These are phyloP conservation scores for Opeltia flavorubescens DNA, from an alignment of 495 filamentous ascomycete genomes.

Conservation along the genomic window DNA sequence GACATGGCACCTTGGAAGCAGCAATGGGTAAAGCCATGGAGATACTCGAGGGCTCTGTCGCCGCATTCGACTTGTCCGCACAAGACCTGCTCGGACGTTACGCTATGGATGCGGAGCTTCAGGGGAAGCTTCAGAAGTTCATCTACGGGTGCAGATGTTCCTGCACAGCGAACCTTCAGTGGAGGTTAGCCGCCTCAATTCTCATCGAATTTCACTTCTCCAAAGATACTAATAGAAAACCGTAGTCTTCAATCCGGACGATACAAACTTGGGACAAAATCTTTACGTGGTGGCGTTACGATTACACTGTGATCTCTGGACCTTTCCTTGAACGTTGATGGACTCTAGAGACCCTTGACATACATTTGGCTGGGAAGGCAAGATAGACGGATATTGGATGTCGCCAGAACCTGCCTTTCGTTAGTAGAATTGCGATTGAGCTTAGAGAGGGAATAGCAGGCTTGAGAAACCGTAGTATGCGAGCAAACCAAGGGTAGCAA, in stretches of 20 bases:
- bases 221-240: not conserved
- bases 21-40: slow-evolving; percentile 9
- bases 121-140: slow-evolving; percentile 7
- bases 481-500: no score
- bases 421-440: no score
- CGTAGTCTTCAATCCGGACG: not conserved
- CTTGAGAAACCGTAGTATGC: no score
- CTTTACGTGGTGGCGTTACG: not conserved
- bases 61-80: slow-evolving; percentile 9
- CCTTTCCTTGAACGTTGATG: no score
- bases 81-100: slow-evolving; percentile 6
- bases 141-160: slow-evolving; percentile 16
- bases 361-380: no score
- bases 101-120: slow-evolving; percentile 4
- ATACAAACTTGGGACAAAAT: not conserved
- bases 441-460: no score
- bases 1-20: slow-evolving; percentile 2
- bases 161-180: slow-evolving; percentile 16
- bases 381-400: no score
- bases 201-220: not conserved
- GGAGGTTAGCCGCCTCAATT: slow-evolving; percentile 9
- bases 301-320: not conserved
- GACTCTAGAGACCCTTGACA: no score
- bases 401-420: no score
- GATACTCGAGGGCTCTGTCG: slow-evolving; percentile 8